Conservation (phyloP, 768 basidiomycete species). For the Dentipellis sp. region DNA sequence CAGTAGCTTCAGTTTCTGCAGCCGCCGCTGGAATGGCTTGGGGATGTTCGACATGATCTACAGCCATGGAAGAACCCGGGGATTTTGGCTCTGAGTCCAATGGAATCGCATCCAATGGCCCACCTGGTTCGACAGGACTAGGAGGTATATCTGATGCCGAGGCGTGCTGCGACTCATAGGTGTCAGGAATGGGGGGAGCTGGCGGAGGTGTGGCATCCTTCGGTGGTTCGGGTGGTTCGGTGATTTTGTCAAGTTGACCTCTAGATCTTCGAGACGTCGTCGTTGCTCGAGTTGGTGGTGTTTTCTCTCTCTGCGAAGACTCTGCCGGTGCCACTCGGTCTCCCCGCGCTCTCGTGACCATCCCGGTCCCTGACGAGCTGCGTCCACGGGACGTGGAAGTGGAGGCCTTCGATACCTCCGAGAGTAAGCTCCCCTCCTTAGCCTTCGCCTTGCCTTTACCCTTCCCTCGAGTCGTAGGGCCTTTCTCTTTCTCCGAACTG, state of each 20-base stretch:
- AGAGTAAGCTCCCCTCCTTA: not conserved
- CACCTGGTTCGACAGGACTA: not conserved
- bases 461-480: not conserved
- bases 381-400: not conserved
- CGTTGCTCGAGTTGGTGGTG: not conserved
- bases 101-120: too few relatives aligned
- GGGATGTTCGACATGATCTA: too few relatives aligned
- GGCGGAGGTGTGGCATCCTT: not conserved
- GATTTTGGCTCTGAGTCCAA: too few relatives aligned
- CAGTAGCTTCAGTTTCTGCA: too few relatives aligned
- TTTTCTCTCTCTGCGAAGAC: not conserved
- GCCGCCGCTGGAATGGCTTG: too few relatives aligned
- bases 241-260: not conserved
- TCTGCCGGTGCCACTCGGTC: not conserved
- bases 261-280: not conserved
- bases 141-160: not conserved
- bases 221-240: not conserved
- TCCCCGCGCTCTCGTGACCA: not conserved
- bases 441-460: constrained; percentile 11
- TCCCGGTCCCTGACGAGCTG: not conserved
- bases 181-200: not conserved
- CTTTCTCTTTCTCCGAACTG: constrained; percentile 25
- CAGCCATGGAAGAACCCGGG: too few relatives aligned
- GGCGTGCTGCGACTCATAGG: not conserved
- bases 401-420: not conserved